Base-by-base conservation (phyloP, 129 eudicot species). In the Cynara cardunculus region DNA sequence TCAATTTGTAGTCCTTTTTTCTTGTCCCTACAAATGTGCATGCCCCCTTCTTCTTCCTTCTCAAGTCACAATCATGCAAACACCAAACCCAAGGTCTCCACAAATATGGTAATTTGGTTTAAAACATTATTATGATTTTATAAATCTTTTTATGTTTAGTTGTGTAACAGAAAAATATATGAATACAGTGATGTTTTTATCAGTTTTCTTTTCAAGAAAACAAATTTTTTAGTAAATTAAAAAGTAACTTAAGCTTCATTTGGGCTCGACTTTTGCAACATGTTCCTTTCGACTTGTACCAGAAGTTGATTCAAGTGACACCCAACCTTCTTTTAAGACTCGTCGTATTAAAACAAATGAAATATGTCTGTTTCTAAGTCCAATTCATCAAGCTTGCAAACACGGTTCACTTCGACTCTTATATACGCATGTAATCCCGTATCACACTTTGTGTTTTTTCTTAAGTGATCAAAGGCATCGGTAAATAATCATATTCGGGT, bases 21-120 rank as follows among this genome's bases (percentile, higher is more conserved):
- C 80, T 39, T 41, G 81, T 44, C 81, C 69, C 82, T 62, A 32
- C 59, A 72, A 69, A 26, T 65, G 24, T 31, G 25, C n/a, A 32
- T 65, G 8, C 53, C 25, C 44, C 46, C 64, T 25, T 34, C 25
- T 24, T 68, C 35, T 68, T 68, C 35, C 70, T 64, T 25, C 32
- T 68, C 35, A 7, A 68, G 72, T 68, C 72, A 68, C 35, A 68
- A 56, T 56, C 65, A 56, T 56, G 5, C 65, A 56, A 56, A 56
- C 65, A 56, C 65, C 65, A 56, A 56, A 56, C 65, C n/a, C 22
- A 56, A 56, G 65, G 65, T 56, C 65, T 56, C 65, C 65, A 56
- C 65, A 56, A 18, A 56, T 56, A 56, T 56, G 65, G 65, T n/a
- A 56, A 56, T 56, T 56, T 56, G 24, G 24, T 14, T 56, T 4